These are phyloP conservation scores for Syzygium grande DNA, from an alignment of 345 rosid species.

Conservation along the genomic window DNA sequence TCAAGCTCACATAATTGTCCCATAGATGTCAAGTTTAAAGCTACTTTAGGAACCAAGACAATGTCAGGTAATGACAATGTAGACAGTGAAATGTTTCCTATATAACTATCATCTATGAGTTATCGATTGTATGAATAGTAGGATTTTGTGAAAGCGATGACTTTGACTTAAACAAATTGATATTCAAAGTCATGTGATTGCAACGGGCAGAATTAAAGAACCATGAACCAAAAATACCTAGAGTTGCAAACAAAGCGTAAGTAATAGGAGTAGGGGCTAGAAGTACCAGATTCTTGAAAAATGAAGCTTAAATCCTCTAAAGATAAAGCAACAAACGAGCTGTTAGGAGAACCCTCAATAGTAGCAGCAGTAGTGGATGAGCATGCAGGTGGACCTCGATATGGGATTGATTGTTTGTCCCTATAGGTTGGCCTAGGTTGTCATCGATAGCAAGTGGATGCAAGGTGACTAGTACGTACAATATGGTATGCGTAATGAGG, in stretches of 20 bases:
- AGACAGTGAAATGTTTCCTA: background rate
- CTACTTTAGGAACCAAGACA: background rate
- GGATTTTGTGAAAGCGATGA: too few species aligned
- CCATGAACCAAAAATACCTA: too few species aligned
- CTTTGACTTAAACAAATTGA: too few species aligned
- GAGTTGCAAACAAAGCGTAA: background rate
- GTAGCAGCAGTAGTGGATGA: background rate
- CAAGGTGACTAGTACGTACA: too few species aligned
- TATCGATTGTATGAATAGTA: too few species aligned
- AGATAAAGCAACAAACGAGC: accelerated
- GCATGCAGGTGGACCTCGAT: background rate
- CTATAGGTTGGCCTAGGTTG: background rate
- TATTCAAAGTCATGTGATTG: too few species aligned
- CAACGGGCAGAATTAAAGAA: too few species aligned
- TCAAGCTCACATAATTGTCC: background rate
- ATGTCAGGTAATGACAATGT: background rate
- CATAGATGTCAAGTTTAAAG: background rate
- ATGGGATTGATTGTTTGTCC: background rate
- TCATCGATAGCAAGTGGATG: too few species aligned
- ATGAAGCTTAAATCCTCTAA: background rate
- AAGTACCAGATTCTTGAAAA: background rate
- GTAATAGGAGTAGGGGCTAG: background rate
- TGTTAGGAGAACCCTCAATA: background rate
- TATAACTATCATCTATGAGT: too few species aligned
- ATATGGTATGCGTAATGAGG: too few species aligned